Evolutionary conservation across 2,329 filamentous ascomycete species (phyloP).

Genomic region (Clonostachys rosea): DNA sequence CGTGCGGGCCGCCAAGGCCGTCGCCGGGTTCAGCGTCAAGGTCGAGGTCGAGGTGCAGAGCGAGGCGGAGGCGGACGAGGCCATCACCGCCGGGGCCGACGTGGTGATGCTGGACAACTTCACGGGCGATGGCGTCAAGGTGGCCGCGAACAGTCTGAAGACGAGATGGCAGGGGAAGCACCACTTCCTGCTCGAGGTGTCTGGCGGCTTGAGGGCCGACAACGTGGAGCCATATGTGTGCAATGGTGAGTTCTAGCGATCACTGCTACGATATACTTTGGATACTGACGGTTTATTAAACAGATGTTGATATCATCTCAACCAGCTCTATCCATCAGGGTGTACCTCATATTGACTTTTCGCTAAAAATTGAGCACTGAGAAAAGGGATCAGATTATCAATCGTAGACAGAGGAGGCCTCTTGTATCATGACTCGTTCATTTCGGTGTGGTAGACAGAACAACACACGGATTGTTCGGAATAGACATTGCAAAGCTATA

Average conservation of each 20-base stretch:
- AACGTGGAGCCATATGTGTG: conserved; percentile 83
- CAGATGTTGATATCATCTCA: conserved; percentile 91
- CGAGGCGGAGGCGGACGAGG: conserved; percentile 85
- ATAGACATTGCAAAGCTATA: too few relatives aligned
- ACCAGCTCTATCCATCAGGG: conserved; percentile 97
- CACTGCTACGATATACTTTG: too few relatives aligned
- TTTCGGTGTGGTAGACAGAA: too few relatives aligned
- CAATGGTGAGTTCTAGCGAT: conserved; percentile 47
- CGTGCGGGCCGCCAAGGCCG: conserved; percentile 76
- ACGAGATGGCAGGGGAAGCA: conserved; percentile 71
- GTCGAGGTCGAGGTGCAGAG: conserved; percentile 93
- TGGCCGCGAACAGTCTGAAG: conserved; percentile 72
- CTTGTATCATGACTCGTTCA: too few relatives aligned
- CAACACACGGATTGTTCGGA: too few relatives aligned
- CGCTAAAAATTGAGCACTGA: conserved; percentile 70
- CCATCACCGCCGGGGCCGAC: conserved; percentile 85
- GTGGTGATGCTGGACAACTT: conserved; percentile 99
- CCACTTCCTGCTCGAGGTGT: conserved; percentile 84
- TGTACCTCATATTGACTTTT: conserved; percentile 90
- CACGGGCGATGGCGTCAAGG: conserved; percentile 69
- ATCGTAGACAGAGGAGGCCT: too few relatives aligned
- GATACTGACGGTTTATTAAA: neutral
- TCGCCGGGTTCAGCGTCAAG: conserved; percentile 87
- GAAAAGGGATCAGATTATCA: too few relatives aligned
- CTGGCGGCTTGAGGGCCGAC: conserved; percentile 78